Conservation (phyloP, 495 filamentous ascomycete genomes). For the Aspergillus campestris region DNA sequence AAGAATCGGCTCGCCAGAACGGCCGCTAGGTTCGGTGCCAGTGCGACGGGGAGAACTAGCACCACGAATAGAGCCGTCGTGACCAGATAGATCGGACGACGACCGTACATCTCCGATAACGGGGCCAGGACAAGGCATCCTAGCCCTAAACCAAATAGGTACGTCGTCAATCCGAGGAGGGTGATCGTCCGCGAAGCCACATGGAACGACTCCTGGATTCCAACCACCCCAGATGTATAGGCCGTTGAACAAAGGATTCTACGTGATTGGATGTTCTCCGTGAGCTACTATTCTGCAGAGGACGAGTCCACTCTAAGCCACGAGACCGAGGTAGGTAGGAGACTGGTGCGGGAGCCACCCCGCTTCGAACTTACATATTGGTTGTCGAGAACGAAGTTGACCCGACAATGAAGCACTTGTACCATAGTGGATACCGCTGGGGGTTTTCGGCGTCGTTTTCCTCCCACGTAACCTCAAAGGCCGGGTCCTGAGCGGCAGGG, state of each 20-base stretch:
- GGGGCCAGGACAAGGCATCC: constrained; percentile 69
- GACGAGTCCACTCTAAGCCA: too few relatives aligned
- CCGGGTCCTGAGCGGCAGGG: constrained; percentile 23
- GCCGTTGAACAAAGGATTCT: constrained; percentile 66
- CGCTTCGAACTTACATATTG: constrained; percentile 37
- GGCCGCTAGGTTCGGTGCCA: constrained; percentile 56
- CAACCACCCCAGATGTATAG: constrained; percentile 60
- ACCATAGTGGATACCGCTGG: constrained; percentile 58
- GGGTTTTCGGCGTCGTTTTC: constrained; percentile 55
- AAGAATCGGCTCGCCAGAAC: constrained; percentile 50
- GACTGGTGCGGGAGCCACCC: not conserved
- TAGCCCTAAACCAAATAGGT: constrained; percentile 56
- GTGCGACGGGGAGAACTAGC: constrained; percentile 58
- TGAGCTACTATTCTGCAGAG: too few relatives aligned
- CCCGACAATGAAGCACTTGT: constrained; percentile 49
- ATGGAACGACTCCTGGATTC: constrained; percentile 57
- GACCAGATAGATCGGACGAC: constrained; percentile 57
- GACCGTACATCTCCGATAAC: constrained; percentile 65
- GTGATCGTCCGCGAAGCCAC: constrained; percentile 44
- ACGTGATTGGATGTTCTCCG: not conserved
- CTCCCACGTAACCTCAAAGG: constrained; percentile 61
- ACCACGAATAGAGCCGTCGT: constrained; percentile 53
- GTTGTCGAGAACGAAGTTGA: constrained; percentile 58
- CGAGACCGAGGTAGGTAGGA: too few relatives aligned
- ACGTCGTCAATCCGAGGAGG: constrained; percentile 67